Base-by-base conservation (phyloP, 352 stramenopile genomes). In the Pythium sukuiense region DNA sequence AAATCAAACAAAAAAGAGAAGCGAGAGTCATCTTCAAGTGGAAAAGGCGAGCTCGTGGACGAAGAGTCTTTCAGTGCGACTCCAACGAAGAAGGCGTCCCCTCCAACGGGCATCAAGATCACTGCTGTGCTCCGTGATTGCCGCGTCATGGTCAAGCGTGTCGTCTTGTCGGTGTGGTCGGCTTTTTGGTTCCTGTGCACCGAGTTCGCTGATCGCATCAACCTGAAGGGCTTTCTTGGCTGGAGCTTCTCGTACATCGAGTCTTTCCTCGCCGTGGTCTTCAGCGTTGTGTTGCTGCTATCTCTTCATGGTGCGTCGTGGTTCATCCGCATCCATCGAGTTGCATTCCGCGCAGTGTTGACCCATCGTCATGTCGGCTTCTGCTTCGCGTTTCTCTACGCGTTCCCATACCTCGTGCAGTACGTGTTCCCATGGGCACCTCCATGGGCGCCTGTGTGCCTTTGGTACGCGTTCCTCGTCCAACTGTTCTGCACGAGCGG, bases 391-490 rank as follows among this genome's bases (percentile, higher is more conserved):
- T 95, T 96, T 52, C 71, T 95, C 5, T 96, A 96, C 73, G 80
- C 83, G 3, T 96, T 95, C 43, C 88, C 88, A 16, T 89, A 90
- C 52, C 70, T 96, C 7, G 87, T 96, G 39, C 83, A 93, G 63
- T 91, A 95, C 58, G 83, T 95, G 29, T 91, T 96, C 55, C 84
- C 88, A 18, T 96, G 88, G 88, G 88, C 88, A 0, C 88, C 88
- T 53, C 88, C 88, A 54, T 96, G 88, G 88, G 88, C 85, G 0
- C 87, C 88, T 0, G 88, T 96, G 27, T 96, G 88, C 52, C 80
- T 96, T 1, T 96, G 88, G 88, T 96, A 96, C 54, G 87, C 88
- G 16, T 96, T 96, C 69, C 73, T 96, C 14, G 85, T 95, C 20
- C 88, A 96, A 61, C 69, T 96, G 11, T 95, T 95, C 58, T 95